Conservation (phyloP, 257 asterid genomes). For the Petrea volubilis region DNA sequence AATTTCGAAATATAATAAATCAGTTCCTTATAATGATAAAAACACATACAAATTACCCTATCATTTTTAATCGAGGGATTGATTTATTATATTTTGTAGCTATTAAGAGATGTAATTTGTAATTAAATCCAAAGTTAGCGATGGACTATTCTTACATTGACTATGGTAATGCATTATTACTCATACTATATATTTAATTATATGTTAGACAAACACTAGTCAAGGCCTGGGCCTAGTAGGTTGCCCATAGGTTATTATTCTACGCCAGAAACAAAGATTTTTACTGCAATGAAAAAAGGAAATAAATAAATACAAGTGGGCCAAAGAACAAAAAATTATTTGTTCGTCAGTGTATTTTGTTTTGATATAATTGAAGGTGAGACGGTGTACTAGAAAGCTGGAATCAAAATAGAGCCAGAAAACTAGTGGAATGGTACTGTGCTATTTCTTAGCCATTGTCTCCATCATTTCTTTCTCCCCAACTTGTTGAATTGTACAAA, state of each 20-base stretch:
- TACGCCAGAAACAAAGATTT: background rate
- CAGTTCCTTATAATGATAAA: too few relatives aligned
- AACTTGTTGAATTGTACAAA: too few relatives aligned
- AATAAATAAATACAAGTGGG: constrained; percentile 27
- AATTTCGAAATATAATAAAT: too few relatives aligned
- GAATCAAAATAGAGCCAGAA: background rate
- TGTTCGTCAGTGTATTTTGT: background rate
- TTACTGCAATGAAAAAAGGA: background rate
- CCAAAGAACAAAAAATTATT: constrained; percentile 1
- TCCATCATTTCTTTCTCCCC: background rate
- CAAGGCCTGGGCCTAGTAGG: constrained; percentile 2
- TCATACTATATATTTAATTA: too few relatives aligned
- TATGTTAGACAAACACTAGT: too few relatives aligned
- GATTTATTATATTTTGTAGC: too few relatives aligned
- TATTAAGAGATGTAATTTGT: too few relatives aligned
- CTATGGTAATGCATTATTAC: too few relatives aligned
- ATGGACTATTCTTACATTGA: too few relatives aligned
- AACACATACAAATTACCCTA: too few relatives aligned
- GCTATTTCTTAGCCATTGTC: background rate
- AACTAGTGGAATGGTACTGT: background rate
- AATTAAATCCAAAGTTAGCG: too few relatives aligned
- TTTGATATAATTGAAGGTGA: background rate
- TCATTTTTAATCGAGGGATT: too few relatives aligned
- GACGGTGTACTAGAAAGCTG: background rate
- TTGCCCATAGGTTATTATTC: background rate